phyloP scores from a whole-genome alignment of 2,329 filamentous ascomycete species.

The Penicillium hordei region DNA sequence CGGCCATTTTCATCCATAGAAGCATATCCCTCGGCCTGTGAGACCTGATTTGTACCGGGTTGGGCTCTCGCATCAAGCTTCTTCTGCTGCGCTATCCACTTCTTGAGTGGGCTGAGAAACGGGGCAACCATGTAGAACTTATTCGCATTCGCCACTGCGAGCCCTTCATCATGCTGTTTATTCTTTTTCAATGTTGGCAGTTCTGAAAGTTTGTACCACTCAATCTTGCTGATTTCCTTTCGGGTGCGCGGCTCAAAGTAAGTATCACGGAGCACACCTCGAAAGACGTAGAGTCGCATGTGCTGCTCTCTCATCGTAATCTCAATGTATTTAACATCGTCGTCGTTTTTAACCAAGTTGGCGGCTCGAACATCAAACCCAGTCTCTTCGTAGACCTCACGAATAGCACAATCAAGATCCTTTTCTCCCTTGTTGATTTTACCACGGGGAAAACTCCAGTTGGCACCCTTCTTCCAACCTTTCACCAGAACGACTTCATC shows the following conservation, averaged over 20 bases:
- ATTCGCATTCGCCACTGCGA: constrained; percentile 63
- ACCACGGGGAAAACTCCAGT: constrained; percentile 93
- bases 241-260: constrained; percentile 85
- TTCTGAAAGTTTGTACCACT: constrained; percentile 90
- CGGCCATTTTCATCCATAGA: constrained; percentile 60
- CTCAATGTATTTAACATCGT: constrained; percentile 78
- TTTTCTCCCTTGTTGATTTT: constrained; percentile 98
- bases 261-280: constrained; percentile 81
- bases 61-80: constrained; percentile 63
- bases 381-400: constrained; percentile 95
- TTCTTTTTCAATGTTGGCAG: constrained; percentile 77
- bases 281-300: constrained; percentile 87
- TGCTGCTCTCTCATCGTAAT: constrained; percentile 90
- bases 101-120: constrained; percentile 80
- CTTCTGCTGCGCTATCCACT: constrained; percentile 85
- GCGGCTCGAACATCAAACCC: constrained; percentile 78
- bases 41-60: constrained; percentile 44
- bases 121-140: constrained; percentile 99
- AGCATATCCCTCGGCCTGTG: constrained; percentile 49
- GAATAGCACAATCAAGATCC: constrained; percentile 87
- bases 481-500: constrained; percentile 91
- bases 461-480: constrained; percentile 95
- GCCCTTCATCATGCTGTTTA: constrained; percentile 63
- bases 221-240: constrained; percentile 96
- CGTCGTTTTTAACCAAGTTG: constrained; percentile 70